phyloP scores from a whole-genome alignment of 352 stramenopile genomes.

The Porosira glacialis region DNA sequence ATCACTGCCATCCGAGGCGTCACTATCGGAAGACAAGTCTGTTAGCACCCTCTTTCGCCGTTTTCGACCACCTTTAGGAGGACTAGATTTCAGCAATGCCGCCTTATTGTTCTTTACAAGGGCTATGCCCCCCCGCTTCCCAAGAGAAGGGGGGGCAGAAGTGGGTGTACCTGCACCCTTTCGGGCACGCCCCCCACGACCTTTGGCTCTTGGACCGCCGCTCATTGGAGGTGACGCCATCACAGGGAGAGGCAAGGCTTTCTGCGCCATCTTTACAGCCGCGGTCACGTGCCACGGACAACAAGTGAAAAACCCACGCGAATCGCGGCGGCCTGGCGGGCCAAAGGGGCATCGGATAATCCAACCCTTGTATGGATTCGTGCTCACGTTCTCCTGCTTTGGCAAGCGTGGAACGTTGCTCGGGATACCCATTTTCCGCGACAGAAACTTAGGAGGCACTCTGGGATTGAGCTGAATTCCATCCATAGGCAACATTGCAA shows the following conservation, averaged over 20 bases:
- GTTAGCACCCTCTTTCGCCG: too few relatives aligned
- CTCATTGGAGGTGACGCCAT: neutral
- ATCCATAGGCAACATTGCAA: conserved; percentile 27
- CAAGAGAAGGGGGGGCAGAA: neutral
- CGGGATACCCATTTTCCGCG: neutral
- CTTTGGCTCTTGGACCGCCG: too few relatives aligned
- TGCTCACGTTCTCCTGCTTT: neutral
- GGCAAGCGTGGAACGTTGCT: neutral
- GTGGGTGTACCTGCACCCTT: too few relatives aligned
- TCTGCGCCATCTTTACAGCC: conserved; percentile 18
- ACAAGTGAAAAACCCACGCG: conserved; percentile 31
- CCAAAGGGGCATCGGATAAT: conserved; percentile 38
- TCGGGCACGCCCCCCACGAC: too few relatives aligned
- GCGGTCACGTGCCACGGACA: conserved; percentile 51
- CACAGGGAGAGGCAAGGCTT: conserved; percentile 1
- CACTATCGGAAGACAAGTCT: too few relatives aligned
- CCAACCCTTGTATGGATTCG: neutral
- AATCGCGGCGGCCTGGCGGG: conserved; percentile 32
- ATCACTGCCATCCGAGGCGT: too few relatives aligned
- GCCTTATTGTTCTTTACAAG: neutral
- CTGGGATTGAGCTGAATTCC: conserved; percentile 28
- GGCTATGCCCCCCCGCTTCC: conserved; percentile 11
- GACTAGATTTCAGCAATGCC: neutral
- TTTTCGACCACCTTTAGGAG: neutral
- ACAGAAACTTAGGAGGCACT: neutral